Evolutionary conservation across 768 basidiomycete genomes (phyloP).

Genomic region (Daedalea quercina): DNA sequence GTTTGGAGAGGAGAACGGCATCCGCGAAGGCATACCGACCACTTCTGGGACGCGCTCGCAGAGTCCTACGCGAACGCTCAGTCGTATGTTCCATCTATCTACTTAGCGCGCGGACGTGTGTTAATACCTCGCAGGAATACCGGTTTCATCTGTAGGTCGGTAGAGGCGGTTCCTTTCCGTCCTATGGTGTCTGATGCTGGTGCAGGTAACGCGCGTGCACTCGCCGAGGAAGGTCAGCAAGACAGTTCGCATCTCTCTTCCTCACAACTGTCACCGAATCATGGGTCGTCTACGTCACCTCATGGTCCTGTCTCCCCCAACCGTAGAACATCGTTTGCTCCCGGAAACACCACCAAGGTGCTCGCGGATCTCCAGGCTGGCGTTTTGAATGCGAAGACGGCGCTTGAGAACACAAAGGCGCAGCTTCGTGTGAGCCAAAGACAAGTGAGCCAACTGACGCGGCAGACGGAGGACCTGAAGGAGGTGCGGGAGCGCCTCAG

Average conservation of each 20-base stretch:
- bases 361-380: conserved; percentile 83
- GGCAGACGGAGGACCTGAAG: conserved; percentile 85
- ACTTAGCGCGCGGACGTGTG: conserved; percentile 7
- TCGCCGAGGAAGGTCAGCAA: conserved; percentile 69
- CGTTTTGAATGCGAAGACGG: conserved; percentile 69
- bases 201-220: conserved; percentile 75
- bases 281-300: conserved; percentile 25
- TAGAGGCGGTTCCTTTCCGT: conserved; percentile 15
- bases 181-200: conserved; percentile 5
- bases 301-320: conserved; percentile 40
- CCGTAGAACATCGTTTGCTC: conserved; percentile 55
- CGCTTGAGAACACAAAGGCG: conserved; percentile 79
- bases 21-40: conserved; percentile 67
- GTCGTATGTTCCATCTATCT: conserved; percentile 49
- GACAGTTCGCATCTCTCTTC: conserved; percentile 20
- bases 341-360: conserved; percentile 82
- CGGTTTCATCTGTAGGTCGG: conserved; percentile 68
- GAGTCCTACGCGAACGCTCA: conserved; percentile 73
- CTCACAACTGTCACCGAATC: conserved; percentile 21
- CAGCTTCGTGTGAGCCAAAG: conserved; percentile 79
- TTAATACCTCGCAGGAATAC: conserved; percentile 13
- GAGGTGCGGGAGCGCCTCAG: conserved; percentile 78
- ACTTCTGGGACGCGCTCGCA: conserved; percentile 45
- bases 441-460: conserved; percentile 75
- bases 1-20: conserved; percentile 43